Percentiles rank a stretch among this genome's conserved stretches.
Evolutionary conservation across 371 early-diverging fungal species (phyloP).

Genomic region (Mortierella sp.): DNA sequence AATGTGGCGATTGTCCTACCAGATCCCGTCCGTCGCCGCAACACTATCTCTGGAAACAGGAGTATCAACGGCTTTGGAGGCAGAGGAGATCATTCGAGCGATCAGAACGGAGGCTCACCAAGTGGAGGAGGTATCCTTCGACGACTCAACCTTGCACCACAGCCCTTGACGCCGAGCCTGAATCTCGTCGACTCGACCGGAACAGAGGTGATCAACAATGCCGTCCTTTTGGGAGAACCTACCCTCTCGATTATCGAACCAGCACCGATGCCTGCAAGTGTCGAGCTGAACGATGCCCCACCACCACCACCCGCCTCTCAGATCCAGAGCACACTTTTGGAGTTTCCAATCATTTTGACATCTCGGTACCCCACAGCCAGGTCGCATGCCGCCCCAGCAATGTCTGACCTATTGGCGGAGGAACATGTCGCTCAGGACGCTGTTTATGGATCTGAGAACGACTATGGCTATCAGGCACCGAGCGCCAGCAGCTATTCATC

Average conservation of each 20-base stretch:
- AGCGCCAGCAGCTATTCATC: slow-evolving; percentile 18
- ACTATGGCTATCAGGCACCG: slow-evolving; percentile 13
- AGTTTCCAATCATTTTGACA: slow-evolving; percentile 55
- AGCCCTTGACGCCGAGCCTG: slow-evolving; percentile 33
- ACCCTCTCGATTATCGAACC: slow-evolving; percentile 55
- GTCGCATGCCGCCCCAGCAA: background rate
- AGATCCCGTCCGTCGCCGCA: slow-evolving; percentile 25
- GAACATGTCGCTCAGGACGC: background rate
- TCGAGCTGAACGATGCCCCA: slow-evolving; percentile 50
- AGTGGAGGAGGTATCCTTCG: slow-evolving; percentile 42
- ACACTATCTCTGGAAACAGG: slow-evolving; percentile 18
- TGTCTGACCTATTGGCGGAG: background rate
- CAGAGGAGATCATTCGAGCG: slow-evolving; percentile 5
- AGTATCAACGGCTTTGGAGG: slow-evolving; percentile 1
- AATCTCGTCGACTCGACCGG: slow-evolving; percentile 48
- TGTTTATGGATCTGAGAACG: background rate
- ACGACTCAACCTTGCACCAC: slow-evolving; percentile 44
- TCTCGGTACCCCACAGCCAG: slow-evolving; percentile 35
- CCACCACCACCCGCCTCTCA: slow-evolving; percentile 41
- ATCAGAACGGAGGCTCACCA: slow-evolving; percentile 10
- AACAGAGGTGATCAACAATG: slow-evolving; percentile 42
- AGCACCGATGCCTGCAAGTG: slow-evolving; percentile 31
- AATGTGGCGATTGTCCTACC: slow-evolving; percentile 46
- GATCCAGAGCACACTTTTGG: slow-evolving; percentile 42
- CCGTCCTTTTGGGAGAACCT: slow-evolving; percentile 42